A percentile compares a stretch with the other conserved stretches of the same genome.
Evolutionary conservation across 257 asterid genomes (phyloP).

Genomic region (Echites panduratus): DNA sequence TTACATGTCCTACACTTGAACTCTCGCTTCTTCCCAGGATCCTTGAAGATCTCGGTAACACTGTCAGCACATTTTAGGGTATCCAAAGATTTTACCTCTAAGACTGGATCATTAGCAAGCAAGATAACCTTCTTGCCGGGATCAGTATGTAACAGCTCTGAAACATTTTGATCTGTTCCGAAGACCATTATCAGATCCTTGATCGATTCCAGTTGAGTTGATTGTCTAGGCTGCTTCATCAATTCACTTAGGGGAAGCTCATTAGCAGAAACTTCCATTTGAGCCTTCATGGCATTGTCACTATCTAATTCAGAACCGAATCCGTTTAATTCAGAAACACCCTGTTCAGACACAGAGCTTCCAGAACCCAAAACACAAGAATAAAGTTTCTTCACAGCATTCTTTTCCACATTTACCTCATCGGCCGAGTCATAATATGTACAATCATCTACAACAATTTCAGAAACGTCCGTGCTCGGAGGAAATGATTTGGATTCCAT

Average conservation of each 20-base stretch:
- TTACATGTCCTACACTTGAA: slow-evolving; percentile 16
- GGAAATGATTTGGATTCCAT: slow-evolving; percentile 27
- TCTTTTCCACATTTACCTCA: slow-evolving; percentile 13
- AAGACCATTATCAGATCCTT: slow-evolving; percentile 8
- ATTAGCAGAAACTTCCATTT: slow-evolving; percentile 18
- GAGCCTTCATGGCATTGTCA: slow-evolving; percentile 17
- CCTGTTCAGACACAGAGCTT: slow-evolving; percentile 18
- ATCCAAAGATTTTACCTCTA: slow-evolving; percentile 8
- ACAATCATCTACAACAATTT: slow-evolving; percentile 14
- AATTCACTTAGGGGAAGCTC: slow-evolving; percentile 5
- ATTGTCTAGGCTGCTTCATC: background rate
- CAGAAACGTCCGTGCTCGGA: slow-evolving; percentile 8
- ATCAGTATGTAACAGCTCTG: slow-evolving; percentile 14
- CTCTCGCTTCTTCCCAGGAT: slow-evolving; percentile 15
- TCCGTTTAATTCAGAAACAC: slow-evolving; percentile 24
- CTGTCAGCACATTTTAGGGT: slow-evolving; percentile 14
- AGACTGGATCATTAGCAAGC: slow-evolving; percentile 12
- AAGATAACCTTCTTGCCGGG: slow-evolving; percentile 15
- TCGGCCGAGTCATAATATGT: slow-evolving; percentile 1
- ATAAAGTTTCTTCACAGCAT: slow-evolving; percentile 13
- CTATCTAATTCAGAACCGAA: slow-evolving; percentile 13
- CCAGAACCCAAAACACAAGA: slow-evolving; percentile 11
- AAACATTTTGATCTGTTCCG: slow-evolving; percentile 7
- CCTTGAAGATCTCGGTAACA: slow-evolving; percentile 20
- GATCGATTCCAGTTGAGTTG: slow-evolving; percentile 3